These are phyloP conservation scores for Populus nigra DNA, from an alignment of 345 rosid species.

Conservation along the genomic window DNA sequence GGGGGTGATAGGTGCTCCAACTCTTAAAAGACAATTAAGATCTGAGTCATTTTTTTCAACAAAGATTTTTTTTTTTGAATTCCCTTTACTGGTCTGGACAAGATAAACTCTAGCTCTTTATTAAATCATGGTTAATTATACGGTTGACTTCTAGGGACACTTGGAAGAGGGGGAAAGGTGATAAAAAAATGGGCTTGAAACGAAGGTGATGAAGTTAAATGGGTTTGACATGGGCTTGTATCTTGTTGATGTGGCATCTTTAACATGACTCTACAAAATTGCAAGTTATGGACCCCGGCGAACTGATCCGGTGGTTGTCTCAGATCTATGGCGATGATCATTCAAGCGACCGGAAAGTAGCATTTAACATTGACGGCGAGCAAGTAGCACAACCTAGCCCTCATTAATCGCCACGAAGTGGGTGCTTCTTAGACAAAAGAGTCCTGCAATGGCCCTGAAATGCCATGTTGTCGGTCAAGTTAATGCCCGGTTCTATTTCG, in stretches of 20 bases:
- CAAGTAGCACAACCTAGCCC: too few relatives aligned
- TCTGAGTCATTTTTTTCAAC: too few relatives aligned
- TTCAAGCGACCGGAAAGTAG: neutral
- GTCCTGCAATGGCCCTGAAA: too few relatives aligned
- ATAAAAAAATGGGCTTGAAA: neutral
- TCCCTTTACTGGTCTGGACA: too few relatives aligned
- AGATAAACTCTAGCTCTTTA: neutral
- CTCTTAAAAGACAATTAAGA: too few relatives aligned
- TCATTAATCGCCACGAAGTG: too few relatives aligned
- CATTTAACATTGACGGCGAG: neutral
- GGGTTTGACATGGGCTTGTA: neutral
- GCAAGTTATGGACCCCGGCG: neutral
- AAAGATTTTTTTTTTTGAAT: too few relatives aligned
- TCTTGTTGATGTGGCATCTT: neutral
- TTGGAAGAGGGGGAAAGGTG: neutral
- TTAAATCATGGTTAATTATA: neutral
- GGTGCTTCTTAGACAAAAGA: too few relatives aligned
- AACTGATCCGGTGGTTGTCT: neutral
- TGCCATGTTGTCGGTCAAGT: too few relatives aligned
- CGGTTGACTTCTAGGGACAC: neutral
- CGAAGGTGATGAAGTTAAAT: neutral
- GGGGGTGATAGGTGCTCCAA: too few relatives aligned
- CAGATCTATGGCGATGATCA: neutral
- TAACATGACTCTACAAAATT: neutral
- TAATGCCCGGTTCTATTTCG: too few relatives aligned